phyloP scores from a whole-genome alignment of 306 rosid species.

The Castanospermum australe region DNA sequence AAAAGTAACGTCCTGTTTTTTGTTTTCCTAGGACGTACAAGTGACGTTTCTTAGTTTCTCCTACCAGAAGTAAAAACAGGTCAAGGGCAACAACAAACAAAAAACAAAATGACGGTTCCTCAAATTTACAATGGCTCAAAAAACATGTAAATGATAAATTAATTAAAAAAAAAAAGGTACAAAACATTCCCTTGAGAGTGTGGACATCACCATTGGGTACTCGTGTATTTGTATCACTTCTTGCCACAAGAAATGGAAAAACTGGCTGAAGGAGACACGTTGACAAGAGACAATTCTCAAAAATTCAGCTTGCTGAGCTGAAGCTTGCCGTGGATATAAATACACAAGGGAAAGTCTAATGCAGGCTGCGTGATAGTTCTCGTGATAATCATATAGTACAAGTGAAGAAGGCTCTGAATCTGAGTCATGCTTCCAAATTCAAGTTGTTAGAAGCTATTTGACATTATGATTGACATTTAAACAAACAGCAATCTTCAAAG shows the following conservation, averaged over 20 bases:
- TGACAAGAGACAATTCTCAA: background rate
- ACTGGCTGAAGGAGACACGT: constrained; percentile 12
- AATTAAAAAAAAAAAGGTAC: background rate
- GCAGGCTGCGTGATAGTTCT: background rate
- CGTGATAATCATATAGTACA: background rate
- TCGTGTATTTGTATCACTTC: constrained; percentile 16
- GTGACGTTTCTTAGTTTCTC: background rate
- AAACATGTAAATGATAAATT: background rate
- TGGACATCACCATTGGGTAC: background rate
- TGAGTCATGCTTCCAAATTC: constrained; percentile 18
- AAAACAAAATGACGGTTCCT: background rate
- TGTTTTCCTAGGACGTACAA: no score
- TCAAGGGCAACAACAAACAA: background rate
- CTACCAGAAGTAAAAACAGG: background rate
- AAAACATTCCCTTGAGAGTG: background rate
- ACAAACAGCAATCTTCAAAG: constrained; percentile 22
- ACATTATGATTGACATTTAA: constrained; percentile 13
- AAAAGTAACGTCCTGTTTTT: no score
- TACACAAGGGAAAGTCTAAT: background rate
- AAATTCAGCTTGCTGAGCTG: background rate
- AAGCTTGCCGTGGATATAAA: background rate
- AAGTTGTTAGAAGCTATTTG: background rate
- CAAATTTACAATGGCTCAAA: background rate
- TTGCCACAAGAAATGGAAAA: background rate
- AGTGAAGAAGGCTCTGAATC: constrained; percentile 6